Conservation (phyloP, 2,329 filamentous ascomycete species). For the Exophiala oligosperma region DNA sequence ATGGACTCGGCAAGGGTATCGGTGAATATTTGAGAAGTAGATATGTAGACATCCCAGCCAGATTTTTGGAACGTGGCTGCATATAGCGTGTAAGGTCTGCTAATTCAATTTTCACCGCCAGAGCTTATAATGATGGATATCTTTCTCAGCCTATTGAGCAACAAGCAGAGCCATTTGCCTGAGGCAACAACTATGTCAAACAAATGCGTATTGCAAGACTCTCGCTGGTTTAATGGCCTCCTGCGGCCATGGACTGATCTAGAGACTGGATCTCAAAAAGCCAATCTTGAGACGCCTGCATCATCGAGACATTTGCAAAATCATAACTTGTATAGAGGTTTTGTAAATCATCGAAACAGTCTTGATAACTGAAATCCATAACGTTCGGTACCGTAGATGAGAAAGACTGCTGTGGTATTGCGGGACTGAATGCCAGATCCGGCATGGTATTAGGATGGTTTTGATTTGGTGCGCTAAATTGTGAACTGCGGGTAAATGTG, state of each 20-base stretch:
- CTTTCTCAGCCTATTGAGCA: too few species aligned
- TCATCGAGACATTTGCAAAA: slow-evolving; percentile 11
- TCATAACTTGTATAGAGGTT: slow-evolving; percentile 6
- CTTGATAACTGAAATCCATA: slow-evolving; percentile 5
- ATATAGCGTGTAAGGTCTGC: neutral
- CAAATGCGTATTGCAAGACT: too few species aligned
- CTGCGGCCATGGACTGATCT: neutral
- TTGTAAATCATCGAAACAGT: slow-evolving; percentile 3
- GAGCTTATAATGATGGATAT: too few species aligned
- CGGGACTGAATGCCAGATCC: neutral
- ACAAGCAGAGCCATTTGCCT: too few species aligned
- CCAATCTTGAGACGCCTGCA: slow-evolving; percentile 25
- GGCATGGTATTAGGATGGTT: too few species aligned
- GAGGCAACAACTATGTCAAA: too few species aligned
- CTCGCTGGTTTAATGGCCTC: neutral
- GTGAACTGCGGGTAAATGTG: neutral
- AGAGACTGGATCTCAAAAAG: slow-evolving; percentile 6
- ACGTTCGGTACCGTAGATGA: neutral
- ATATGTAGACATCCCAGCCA: slow-evolving; percentile 10
- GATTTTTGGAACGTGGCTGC: slow-evolving; percentile 9
- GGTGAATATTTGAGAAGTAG: slow-evolving; percentile 13
- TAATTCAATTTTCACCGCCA: too few species aligned
- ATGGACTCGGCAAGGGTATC: slow-evolving; percentile 18
- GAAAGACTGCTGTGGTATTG: slow-evolving; percentile 2
- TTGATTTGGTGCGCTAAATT: neutral